Base-by-base conservation (phyloP, 495 filamentous ascomycete genomes). In the Penicillium bialowiezense region DNA sequence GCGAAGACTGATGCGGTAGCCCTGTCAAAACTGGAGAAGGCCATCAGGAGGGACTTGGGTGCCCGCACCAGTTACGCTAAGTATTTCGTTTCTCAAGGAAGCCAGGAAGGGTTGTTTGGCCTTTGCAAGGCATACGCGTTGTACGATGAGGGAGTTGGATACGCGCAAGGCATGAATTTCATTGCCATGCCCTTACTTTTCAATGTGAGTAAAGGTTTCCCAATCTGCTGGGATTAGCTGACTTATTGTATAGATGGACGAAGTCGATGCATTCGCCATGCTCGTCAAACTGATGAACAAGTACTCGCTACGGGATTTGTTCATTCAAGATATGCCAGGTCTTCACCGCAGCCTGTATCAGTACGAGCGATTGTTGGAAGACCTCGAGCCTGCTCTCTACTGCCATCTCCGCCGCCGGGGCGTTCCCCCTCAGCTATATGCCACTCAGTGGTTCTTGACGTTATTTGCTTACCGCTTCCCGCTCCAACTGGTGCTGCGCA, bases 111-210 rank as follows among this genome's bases (percentile, higher is more conserved):
- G 23, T 77, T 99, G 20, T 97, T 96, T 64, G 90, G 90, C 7
- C 77, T 97, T 18, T 97, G 93, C 67, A 99, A 99, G 71, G 92
- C 95, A 12, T 99, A 99, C 67, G 93, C 93, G 1, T 73, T 99
- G 33, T 96, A 91, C 57, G 93, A 99, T 66, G 90, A 95, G 48
- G 84, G 76, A 7, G 92, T 99, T 7, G 91, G 93, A 13, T 99
- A 99, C 70, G 93, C 93, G 5, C 93, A 99, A 64, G 93, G 93
- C 51, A 97, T 99, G 88, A 99, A 97, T 53, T 99, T 99, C 61
- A 83, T 99, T 43, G 87, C 86, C 14, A 97, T 97, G 87, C 93
- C 95, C n/a, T 67, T 99, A 24, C 77, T 99, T 5, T 96, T 99
- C 68, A 97, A 96, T 63, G 88, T 90, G 72, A 79, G 85, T 67